Evolutionary conservation across 768 basidiomycete species (phyloP), one percentile per base, ranked within the genome.

Genomic region (button mushroom (Agaricus bisporus)): DNA sequence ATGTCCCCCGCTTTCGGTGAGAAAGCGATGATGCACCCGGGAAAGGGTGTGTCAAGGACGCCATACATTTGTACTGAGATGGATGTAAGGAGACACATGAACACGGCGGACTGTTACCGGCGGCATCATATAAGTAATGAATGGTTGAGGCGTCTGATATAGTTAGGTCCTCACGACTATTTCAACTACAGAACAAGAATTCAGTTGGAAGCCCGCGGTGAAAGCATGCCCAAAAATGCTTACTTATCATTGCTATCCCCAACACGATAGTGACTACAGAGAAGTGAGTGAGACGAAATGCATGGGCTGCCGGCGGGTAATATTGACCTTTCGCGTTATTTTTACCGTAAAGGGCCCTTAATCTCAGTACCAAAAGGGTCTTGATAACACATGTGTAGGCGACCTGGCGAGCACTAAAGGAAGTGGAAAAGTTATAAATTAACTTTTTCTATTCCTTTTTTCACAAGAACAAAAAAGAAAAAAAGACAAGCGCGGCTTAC

Each of bases 341-440:
- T 5, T 36, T 39, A 11, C 51, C 42, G 12, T 52, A 52, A 7
- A 52, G 43, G 32, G 51, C 51, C 6, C 51, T 42, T 38, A 46
- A n/a, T n/a, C 51, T 52, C 44, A 52, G 28, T 10, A 52, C 51
- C 12, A 52, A 32, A 35, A 46, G 43, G 8, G 37, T 52, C 26
- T 52, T 52, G 18, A 52, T 52, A 12, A 52, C 14, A 26, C 51
- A 52, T 15, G 51, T 52, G 18, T 46, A 52, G 10, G 43, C 43
- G 12, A 45, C 45, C 36, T 52, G 15, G 25, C 51, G 44, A 12
- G 36, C 9, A 39, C 51, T 52, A 22, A 26, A 18, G 35, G 12
- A 17, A 12, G 45, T 17, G 17, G n/a, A 10, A 36, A 35, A 18
- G 32, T 15, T 14, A 12, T 18, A 26, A 8, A 36, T 2, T 14